These are phyloP conservation scores for Saraca asoca DNA, from an alignment of 331 rosid genomes.

Conservation along the genomic window DNA sequence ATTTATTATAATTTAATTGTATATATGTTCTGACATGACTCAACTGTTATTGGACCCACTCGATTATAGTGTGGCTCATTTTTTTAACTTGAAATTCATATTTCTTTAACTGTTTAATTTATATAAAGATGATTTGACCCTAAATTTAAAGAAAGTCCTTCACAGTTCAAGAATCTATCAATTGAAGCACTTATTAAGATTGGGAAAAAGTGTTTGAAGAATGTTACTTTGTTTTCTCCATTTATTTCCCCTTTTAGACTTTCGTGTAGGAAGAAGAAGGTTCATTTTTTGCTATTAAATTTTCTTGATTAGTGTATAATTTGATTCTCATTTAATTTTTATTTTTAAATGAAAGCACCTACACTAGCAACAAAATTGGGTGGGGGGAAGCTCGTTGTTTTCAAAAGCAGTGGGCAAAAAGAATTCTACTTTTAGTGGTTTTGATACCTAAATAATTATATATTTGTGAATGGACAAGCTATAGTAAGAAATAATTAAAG, in stretches of 20 bases:
- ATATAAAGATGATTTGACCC: no score
- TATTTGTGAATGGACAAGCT: conserved; percentile 41
- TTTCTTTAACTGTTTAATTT: no score
- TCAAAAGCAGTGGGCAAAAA: conserved; percentile 4
- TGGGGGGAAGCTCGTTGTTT: conserved; percentile 10
- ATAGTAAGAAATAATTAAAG: background rate
- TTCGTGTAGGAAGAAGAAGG: background rate
- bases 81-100: no score
- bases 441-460: conserved; percentile 45
- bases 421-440: conserved; percentile 47
- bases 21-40: no score
- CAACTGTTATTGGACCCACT: no score
- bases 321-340: background rate
- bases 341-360: background rate
- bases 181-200: no score
- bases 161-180: no score
- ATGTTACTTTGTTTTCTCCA: background rate
- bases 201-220: no score
- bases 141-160: no score
- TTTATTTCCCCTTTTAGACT: background rate
- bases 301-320: conserved; percentile 4
- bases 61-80: no score
- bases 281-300: background rate
- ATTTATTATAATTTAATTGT: no score
- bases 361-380: background rate